These are phyloP conservation scores for Rhodomyrtus tomentosa DNA, from an alignment of 345 rosid species.

Conservation along the genomic window DNA sequence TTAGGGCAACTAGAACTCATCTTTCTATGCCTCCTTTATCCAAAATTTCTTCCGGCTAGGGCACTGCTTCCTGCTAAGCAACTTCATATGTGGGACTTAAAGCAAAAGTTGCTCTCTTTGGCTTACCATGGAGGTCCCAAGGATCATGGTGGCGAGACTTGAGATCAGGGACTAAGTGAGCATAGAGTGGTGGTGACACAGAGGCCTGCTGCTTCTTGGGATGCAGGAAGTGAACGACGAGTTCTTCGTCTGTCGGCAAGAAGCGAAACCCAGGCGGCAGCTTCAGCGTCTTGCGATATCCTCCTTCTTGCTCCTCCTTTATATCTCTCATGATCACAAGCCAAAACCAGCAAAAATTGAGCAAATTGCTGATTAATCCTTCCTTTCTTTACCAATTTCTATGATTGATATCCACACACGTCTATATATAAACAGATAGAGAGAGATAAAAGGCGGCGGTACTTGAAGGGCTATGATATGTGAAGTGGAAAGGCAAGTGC, in stretches of 20 bases:
- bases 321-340: not conserved
- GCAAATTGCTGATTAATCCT: not conserved
- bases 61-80: not conserved
- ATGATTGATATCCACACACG: not conserved
- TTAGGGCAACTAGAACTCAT: not conserved
- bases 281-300: constrained; percentile 7
- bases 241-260: constrained; percentile 40
- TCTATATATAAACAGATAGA: not conserved
- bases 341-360: not conserved
- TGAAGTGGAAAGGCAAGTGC: not conserved
- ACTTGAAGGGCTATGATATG: not conserved
- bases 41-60: not conserved
- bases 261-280: constrained; percentile 43
- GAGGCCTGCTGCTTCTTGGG: constrained; percentile 1
- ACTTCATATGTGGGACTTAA: not conserved
- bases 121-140: constrained; percentile 28
- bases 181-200: not conserved
- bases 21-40: not conserved
- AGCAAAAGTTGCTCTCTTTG: not conserved
- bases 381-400: not conserved
- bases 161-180: constrained; percentile 26
- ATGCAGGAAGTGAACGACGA: constrained; percentile 30
- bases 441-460: not conserved
- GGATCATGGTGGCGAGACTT: constrained; percentile 15
- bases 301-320: not conserved